These are phyloP conservation scores for Tulasnella calospora DNA, from an alignment of 768 basidiomycete species.

Conservation along the genomic window DNA sequence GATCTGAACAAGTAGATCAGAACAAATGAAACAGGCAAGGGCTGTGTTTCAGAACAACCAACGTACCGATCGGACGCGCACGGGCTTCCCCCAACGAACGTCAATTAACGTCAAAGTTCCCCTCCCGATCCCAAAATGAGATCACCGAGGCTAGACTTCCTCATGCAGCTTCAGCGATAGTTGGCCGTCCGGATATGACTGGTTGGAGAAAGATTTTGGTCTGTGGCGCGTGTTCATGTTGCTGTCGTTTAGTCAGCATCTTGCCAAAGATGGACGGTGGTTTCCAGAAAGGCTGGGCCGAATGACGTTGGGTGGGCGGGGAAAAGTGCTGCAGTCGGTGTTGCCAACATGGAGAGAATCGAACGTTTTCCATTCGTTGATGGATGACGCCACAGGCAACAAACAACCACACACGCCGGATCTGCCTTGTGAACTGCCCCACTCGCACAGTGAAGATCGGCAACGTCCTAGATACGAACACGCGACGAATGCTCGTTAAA, in stretches of 20 bases:
- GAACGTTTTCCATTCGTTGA: not conserved
- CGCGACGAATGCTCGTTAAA: no score
- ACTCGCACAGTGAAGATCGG: no score
- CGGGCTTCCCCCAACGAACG: not conserved
- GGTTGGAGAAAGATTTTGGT: not conserved
- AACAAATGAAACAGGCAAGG: not conserved
- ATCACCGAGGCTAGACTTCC: not conserved
- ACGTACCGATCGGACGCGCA: not conserved
- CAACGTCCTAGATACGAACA: no score
- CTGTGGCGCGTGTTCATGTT: not conserved
- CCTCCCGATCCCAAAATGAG: not conserved
- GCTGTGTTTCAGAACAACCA: slow-evolving; percentile 8
- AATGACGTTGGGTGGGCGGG: not conserved
- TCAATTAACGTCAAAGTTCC: not conserved
- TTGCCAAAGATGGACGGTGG: not conserved
- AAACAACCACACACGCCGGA: not conserved
- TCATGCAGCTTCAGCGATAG: slow-evolving; percentile 7
- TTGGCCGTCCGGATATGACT: not conserved
- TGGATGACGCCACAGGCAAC: not conserved
- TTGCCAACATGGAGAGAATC: not conserved
- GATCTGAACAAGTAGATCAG: not conserved
- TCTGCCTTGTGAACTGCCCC: no score
- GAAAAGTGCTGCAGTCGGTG: not conserved
- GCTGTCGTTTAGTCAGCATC: not conserved
- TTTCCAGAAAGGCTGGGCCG: not conserved